Base-by-base conservation (phyloP, 306 rosid genomes). In the Medicago lupulina region DNA sequence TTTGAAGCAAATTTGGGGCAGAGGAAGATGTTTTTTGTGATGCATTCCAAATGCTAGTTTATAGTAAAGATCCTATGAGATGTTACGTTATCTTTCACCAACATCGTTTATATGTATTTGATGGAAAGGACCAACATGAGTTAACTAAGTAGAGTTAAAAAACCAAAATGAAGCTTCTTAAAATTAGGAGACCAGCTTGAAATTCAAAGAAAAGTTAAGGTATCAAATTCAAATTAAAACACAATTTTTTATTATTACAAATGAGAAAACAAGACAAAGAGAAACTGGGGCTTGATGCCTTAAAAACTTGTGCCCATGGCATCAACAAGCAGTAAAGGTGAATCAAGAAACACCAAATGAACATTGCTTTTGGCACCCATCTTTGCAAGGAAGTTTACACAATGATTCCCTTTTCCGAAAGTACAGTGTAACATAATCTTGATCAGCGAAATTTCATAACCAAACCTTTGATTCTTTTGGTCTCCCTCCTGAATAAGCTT, bases 311-410 rank as follows among this genome's bases (percentile, higher is more conserved):
- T 14, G 18, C 19, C 43, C 19, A 61, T 61, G 41, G 66, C 64
- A 23, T 60, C 66, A 60, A 10, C 18, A 31, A 31, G 41, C 67
- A 61, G 11, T 28, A 61, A 31, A 61, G 41, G 12, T 28, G 18
- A 34, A 60, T 60, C 66, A 28, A 60, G 41, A 60, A 60, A 25
- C 16, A 59, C 17, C 40, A 60, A 60, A 28, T 40, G 18, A 60
- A 1, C 6, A 14, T 60, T 60, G 19, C 41, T 60, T 28, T 60
- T 14, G 66, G 19, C 67, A 28, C 43, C 41, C 67, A 14, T 61
- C 17, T 28, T 61, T 31, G 12, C 19, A 14, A 31, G 2, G 11
- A 31, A 61, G 41, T 31, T 43, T 14, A n/a, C 10, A 15, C 11
- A 60, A 15, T 13, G 17, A 40, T 25, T 59, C 16, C 16, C 18